Evolutionary conservation across 1,139 yeast species (phyloP).

Genomic region (Candida sojae): DNA sequence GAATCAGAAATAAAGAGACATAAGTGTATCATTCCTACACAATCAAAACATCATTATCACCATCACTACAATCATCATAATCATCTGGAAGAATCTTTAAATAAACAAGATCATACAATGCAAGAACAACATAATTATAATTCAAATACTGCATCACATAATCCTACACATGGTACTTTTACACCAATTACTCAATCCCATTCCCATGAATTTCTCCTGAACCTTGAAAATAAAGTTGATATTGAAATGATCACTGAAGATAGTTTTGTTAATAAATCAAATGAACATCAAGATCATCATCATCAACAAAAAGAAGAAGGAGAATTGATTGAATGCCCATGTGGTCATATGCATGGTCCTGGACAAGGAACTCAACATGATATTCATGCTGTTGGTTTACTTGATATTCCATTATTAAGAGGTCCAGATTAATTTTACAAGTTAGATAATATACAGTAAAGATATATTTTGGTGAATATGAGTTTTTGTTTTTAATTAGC

Average conservation of each 20-base stretch:
- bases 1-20: constrained; percentile 9
- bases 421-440: constrained; percentile 31
- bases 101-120: background rate
- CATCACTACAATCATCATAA: background rate
- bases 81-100: background rate
- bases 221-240: constrained; percentile 6
- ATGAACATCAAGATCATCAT: background rate
- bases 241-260: constrained; percentile 13
- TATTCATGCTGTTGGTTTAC: constrained; percentile 31
- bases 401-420: constrained; percentile 26
- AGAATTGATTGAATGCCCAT: constrained; percentile 25
- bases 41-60: background rate
- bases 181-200: constrained; percentile 15
- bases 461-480: background rate
- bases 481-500: background rate
- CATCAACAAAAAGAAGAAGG: background rate
- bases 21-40: background rate
- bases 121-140: background rate
- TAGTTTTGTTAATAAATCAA: constrained; percentile 5
- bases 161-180: constrained; percentile 12
- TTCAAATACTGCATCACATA: constrained; percentile 5
- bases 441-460: background rate
- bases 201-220: constrained; percentile 10
- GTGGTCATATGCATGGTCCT: constrained; percentile 41
- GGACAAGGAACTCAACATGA: constrained; percentile 33